Evolutionary conservation across 2,329 filamentous ascomycete species (phyloP), one percentile per base, ranked within the genome.

Genomic region (Macrophomina phaseolina): DNA sequence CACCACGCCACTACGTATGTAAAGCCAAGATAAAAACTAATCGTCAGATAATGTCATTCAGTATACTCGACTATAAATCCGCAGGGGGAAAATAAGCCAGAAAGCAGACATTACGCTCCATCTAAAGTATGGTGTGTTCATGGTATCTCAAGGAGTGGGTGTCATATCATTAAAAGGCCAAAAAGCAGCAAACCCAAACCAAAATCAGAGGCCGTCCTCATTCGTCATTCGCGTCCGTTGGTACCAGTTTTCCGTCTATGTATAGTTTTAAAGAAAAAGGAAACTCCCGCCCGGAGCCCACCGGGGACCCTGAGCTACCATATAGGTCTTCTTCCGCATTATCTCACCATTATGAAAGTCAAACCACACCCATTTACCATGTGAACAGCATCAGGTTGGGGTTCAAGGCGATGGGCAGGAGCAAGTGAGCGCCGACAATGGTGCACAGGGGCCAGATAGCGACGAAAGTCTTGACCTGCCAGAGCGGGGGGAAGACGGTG

Each of bases 371-470:
- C 36, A 38, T 42, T 73, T 81, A 89, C 81, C 83, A 89, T 52
- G 84, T 86, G 72, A 89, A 87, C 73, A 84, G 81, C 87, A 90
- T 89, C 78, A 90, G 73, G 61, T 85, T 86, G 23, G 88, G 88
- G 71, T 90, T 90, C 68, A 90, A 76, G 66, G 82, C 81, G 58
- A 90, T 83, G 9, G 87, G 87, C 67, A 89, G 75, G 48, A 86
- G 75, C 73, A 89, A 86, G 73, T 89, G 86, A 45, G 80, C 81
- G 52, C 82, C 76, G 11, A 89, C 78, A 45, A 87, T 78, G 46
- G 80, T 82, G 28, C 76, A 77, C 30, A 90, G 75, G 28, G 88
- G 88, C 71, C 82, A 87, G 73, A 90, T 87, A 65, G 87, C 85
- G 14, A 86, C 83, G 70, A 90, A 86, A 64, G 81, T 74, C 23